Base-by-base conservation (phyloP, 371 early-diverging fungal genomes). In the Capillidium heterosporum region DNA sequence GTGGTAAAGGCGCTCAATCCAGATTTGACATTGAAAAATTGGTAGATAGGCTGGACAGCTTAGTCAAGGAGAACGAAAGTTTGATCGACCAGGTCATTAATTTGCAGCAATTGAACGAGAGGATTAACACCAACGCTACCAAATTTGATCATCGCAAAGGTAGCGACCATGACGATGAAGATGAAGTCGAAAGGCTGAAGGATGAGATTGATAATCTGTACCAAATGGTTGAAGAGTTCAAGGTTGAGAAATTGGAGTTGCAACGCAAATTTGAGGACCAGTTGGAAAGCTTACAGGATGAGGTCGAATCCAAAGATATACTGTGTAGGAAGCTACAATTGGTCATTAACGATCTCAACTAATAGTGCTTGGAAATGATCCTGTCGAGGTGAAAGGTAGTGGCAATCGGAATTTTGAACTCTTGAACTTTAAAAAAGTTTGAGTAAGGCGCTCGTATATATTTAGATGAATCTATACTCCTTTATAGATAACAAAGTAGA, bases 1-100 rank as follows among this genome's bases (percentile, higher is more conserved):
- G 24, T 7, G 15, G 15, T 19, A 46, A 5, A 10, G 46, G 21
- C 10, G 5, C 46, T 19, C 5, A 23, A 5, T 8, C 46, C 19
- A n/a, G 27, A 49, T 53, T 35, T 40, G 39, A 31, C 24, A 11
- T 53, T 8, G 39, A 53, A 40, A 53, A 53, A 8, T 53, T 53
- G 13, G 19, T 13, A 19, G 23, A 31, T 15, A 53, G n/a, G 19
- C 23, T 53, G 2, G 39, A 53, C 7, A 27, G 39, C 11, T 23
- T 53, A 32, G 39, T 53, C 13, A 15, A 35, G 24, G 53, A 53
- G 19, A 53, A 53, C 19, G 2, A 35, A 13, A 40, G 39, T 31
- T 23, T 53, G 19, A 53, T 53, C 26, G 53, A 53, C 19, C 31
- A 53, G 26, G 26, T 53, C 4, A 15, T 53, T 35, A 27, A 11